A percentile compares a stretch with the other conserved stretches of the same genome.
Evolutionary conservation across 78 protist genomes (phyloP).

Genomic region (Dictyostelium citrinum): DNA sequence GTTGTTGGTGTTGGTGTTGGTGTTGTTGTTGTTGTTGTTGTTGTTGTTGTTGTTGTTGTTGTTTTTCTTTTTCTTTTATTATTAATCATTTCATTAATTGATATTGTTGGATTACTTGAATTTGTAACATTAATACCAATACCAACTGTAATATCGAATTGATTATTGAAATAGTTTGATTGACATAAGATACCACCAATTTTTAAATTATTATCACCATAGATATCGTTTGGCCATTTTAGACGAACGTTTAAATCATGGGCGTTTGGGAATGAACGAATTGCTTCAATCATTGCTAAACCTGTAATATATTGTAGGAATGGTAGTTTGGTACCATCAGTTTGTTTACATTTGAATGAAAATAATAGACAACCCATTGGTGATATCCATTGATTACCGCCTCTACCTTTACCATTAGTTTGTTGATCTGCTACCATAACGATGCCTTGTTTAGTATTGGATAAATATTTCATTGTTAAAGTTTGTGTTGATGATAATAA

Average conservation of each 20-base stretch:
- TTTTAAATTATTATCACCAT: neutral
- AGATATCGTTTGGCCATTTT: constrained; percentile 80
- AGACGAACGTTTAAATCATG: neutral
- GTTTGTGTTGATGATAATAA: constrained; percentile 34
- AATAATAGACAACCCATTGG: constrained; percentile 52
- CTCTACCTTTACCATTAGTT: constrained; percentile 46
- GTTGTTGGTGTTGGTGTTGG: too few relatives aligned
- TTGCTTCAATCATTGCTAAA: constrained; percentile 52
- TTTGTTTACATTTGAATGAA: constrained; percentile 45
- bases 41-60: neutral
- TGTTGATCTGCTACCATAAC: constrained; percentile 31
- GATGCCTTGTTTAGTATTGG: constrained; percentile 39
- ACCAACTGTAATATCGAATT: constrained; percentile 42
- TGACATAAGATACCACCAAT: constrained; percentile 79
- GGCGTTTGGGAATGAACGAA: neutral
- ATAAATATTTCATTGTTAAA: constrained; percentile 3
- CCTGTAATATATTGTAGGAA: constrained; percentile 52
- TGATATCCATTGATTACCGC: constrained; percentile 47
- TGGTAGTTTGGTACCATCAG: constrained; percentile 44
- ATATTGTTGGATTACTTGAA: constrained; percentile 17
- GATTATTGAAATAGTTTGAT: constrained; percentile 8
- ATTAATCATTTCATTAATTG: constrained; percentile 9
- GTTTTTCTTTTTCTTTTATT: neutral
- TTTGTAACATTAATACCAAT: constrained; percentile 52
- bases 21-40: too few relatives aligned